Conservation (phyloP, 345 rosid species). For the Dimocarpus longan region DNA sequence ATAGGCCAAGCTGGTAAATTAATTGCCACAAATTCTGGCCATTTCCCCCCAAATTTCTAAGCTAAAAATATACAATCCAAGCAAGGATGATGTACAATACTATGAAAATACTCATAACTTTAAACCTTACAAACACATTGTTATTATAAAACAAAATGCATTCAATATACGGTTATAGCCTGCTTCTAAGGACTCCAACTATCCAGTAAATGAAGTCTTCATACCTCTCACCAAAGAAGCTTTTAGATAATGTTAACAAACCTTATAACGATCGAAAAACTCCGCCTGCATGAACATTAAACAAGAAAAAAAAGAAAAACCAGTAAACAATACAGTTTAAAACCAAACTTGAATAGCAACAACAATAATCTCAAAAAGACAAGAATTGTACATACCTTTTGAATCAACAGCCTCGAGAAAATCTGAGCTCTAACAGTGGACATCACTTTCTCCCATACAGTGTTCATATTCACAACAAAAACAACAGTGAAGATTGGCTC, state of each 20-base stretch:
- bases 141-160: not conserved
- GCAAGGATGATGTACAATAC: not conserved
- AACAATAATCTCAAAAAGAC: not conserved
- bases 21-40: not conserved
- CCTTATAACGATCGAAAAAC: constrained; percentile 92
- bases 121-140: not conserved
- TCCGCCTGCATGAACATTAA: constrained; percentile 57
- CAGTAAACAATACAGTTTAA: not conserved
- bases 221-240: not conserved
- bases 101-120: not conserved
- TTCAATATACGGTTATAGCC: not conserved
- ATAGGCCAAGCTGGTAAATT: not conserved
- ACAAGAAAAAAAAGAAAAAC: constrained; percentile 4
- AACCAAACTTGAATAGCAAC: not conserved
- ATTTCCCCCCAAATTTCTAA: no score
- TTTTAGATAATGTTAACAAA: constrained; percentile 23
- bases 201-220: not conserved
- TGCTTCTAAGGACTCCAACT: not conserved
- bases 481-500: constrained; percentile 85
- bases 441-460: constrained; percentile 90
- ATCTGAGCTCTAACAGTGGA: constrained; percentile 76
- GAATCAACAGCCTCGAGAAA: constrained; percentile 76
- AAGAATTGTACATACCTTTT: constrained; percentile 51
- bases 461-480: constrained; percentile 71
- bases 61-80: no score